A percentile compares a stretch with the other conserved stretches of the same genome.
Evolutionary conservation across 306 rosid species (phyloP).

Genomic region (Malus sylvestris): DNA sequence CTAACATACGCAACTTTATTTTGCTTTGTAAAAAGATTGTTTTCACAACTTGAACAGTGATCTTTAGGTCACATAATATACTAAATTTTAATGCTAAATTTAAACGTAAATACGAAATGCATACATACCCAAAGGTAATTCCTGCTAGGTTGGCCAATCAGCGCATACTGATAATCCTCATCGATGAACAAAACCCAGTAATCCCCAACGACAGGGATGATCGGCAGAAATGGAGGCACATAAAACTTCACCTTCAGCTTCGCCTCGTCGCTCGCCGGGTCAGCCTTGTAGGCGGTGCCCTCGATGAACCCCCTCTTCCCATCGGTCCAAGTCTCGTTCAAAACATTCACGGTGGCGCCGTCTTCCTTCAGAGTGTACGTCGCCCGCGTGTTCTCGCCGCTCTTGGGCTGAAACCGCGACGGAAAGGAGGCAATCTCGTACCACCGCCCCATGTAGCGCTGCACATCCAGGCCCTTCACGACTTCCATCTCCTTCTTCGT

Average conservation of each 20-base stretch:
- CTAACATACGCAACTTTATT: accelerated
- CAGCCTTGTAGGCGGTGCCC: slow-evolving; percentile 70
- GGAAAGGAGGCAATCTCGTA: slow-evolving; percentile 91
- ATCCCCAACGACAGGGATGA: slow-evolving; percentile 68
- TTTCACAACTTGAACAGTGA: too few relatives aligned
- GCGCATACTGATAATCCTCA: slow-evolving; percentile 57
- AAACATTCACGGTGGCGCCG: slow-evolving; percentile 50
- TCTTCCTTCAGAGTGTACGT: slow-evolving; percentile 66
- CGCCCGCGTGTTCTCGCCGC: slow-evolving; percentile 70
- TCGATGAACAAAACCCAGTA: slow-evolving; percentile 84
- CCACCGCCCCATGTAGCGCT: slow-evolving; percentile 89
- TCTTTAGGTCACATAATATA: too few relatives aligned
- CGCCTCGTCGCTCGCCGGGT: slow-evolving; percentile 68
- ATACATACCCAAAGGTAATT: slow-evolving; percentile 75
- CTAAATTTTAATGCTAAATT: too few relatives aligned
- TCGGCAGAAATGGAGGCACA: slow-evolving; percentile 78
- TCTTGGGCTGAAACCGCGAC: slow-evolving; percentile 56
- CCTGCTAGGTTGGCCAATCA: slow-evolving; percentile 73
- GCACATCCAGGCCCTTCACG: slow-evolving; percentile 47
- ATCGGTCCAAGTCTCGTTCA: slow-evolving; percentile 77
- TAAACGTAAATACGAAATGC: neutral
- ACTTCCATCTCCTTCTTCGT: slow-evolving; percentile 58
- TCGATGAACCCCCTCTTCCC: slow-evolving; percentile 54
- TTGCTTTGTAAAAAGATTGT: too few relatives aligned
- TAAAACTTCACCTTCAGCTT: slow-evolving; percentile 83